Conservation (phyloP, 2,329 filamentous ascomycete genomes). For the Magnaporthiopsis poae region DNA sequence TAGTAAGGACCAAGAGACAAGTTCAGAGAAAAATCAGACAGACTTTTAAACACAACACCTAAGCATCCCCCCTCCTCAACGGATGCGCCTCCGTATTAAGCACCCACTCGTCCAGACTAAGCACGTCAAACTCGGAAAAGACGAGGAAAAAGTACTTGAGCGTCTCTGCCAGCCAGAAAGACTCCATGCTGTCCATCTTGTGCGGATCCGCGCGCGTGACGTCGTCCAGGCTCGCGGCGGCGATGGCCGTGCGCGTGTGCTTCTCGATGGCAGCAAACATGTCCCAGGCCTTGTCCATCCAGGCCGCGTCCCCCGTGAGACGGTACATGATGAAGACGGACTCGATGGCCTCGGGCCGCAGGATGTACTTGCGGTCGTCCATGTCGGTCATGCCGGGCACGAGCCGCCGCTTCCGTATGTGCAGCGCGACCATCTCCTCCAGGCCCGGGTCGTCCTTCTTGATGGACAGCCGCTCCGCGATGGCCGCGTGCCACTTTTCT, state of each 20-base stretch:
- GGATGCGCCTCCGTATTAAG: slow-evolving; percentile 50
- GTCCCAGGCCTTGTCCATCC: slow-evolving; percentile 60
- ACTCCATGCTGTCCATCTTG: slow-evolving; percentile 58
- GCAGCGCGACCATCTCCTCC: slow-evolving; percentile 23
- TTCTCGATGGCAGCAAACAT: slow-evolving; percentile 60
- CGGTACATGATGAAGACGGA: slow-evolving; percentile 71
- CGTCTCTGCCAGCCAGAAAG: slow-evolving; percentile 63
- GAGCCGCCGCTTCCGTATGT: slow-evolving; percentile 34
- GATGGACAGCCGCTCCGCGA: slow-evolving; percentile 14
- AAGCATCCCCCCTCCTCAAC: slow-evolving; percentile 24
- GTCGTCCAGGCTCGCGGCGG: slow-evolving; percentile 56
- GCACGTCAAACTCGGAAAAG: slow-evolving; percentile 47
- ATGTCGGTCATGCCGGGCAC: slow-evolving; percentile 47
- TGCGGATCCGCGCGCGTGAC: slow-evolving; percentile 38
- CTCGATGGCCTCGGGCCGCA: slow-evolving; percentile 71
- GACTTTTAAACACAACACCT: too few species aligned
- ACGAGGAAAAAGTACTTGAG: slow-evolving; percentile 59
- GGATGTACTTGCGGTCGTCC: slow-evolving; percentile 49
- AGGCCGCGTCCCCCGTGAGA: slow-evolving; percentile 55
- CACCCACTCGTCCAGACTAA: slow-evolving; percentile 54
- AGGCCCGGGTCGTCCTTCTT: slow-evolving; percentile 8
- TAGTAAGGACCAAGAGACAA: too few species aligned
- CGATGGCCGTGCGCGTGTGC: slow-evolving; percentile 51
- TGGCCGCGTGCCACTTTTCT: slow-evolving; percentile 17
- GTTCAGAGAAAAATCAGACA: too few species aligned